Evolutionary conservation across 1,284 basidiomycete genomes (phyloP), one percentile per base, ranked within the genome.

Genomic region (Ustilago lituana): DNA sequence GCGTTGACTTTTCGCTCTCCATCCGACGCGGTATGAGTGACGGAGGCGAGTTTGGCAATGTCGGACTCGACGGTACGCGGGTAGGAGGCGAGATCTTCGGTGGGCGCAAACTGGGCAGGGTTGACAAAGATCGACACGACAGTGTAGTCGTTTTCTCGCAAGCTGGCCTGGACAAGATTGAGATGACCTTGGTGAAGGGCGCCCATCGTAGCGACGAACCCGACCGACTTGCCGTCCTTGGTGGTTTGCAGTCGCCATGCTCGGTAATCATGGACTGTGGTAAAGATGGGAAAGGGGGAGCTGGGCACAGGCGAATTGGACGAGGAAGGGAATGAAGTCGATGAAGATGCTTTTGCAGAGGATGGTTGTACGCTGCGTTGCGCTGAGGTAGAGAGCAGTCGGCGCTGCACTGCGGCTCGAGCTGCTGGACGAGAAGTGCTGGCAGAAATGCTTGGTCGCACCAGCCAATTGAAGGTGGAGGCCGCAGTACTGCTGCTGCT

Each of bases 91-190:
- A 98, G 88, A 82, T 98, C 96, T 84, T 98, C 96, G 70, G 93
- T 89, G 0, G 93, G 94, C 0, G 94, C 93, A 74, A 98, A 98
- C 84, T 98, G 94, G 9, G 94, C 91, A 0, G 96, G 96, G 81
- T 98, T 98, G 58, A 98, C 94, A 82, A 97, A 98, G 73, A 98
- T 92, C 12, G 94, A 97, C 61, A 97, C 86, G 65, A 98, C 89
- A 0, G 95, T 98, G 39, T 90, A 83, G 63, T 94, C 91, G 78
- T 94, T 93, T 56, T 90, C 87, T 0, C 84, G 81, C 5, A 98
- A 85, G 0, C 92, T 94, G 49, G 86, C 80, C 32, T 84, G 82
- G 23, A 88, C 87, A 29, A 98, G 88, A 57, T 90, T 88, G 35
- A 97, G 85, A 83, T 98, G 95, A 0, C 96, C 95, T 23, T 91